Conservation (phyloP, 1,284 basidiomycete species). For the Dichomitus squalens region DNA sequence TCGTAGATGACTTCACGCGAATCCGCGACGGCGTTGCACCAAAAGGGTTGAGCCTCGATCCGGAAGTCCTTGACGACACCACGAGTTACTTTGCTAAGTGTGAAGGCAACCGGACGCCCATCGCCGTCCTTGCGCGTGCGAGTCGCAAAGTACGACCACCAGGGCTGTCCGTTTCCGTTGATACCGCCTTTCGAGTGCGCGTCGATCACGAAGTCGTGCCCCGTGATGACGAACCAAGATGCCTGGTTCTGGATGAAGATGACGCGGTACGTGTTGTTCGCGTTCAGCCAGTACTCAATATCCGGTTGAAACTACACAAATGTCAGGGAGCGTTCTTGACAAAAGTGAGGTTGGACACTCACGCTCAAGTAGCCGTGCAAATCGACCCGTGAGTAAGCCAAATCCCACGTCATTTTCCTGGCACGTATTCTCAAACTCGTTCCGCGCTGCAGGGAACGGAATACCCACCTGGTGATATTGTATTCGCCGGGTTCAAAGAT, state of each 20-base stretch:
- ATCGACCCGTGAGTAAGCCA: conserved; percentile 52
- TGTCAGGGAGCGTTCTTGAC: neutral
- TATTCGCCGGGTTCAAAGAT: conserved; percentile 46
- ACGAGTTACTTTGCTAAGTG: conserved; percentile 50
- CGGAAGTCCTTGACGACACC: conserved; percentile 55
- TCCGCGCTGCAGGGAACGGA: neutral
- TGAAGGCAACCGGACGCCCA: conserved; percentile 63
- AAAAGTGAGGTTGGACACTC: conserved; percentile 13
- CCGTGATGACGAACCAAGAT: conserved; percentile 67
- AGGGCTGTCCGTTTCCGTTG: conserved; percentile 62
- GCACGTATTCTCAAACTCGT: neutral
- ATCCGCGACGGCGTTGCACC: conserved; percentile 62
- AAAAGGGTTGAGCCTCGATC: conserved; percentile 65
- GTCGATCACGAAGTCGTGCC: conserved; percentile 59
- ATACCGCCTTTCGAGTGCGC: conserved; percentile 63
- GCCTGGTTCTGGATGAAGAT: conserved; percentile 69
- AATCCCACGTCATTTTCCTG: conserved; percentile 65
- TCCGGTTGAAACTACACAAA: conserved; percentile 52
- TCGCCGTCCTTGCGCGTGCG: conserved; percentile 53
- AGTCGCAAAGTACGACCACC: conserved; percentile 51
- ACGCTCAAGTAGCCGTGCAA: conserved; percentile 60
- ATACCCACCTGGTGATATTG: conserved; percentile 52
- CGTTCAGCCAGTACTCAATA: conserved; percentile 60
- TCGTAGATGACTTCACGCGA: conserved; percentile 57
- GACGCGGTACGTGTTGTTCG: conserved; percentile 58